Evolutionary conservation across 257 asterid genomes (phyloP).

Genomic region (Solanum dulcamara): DNA sequence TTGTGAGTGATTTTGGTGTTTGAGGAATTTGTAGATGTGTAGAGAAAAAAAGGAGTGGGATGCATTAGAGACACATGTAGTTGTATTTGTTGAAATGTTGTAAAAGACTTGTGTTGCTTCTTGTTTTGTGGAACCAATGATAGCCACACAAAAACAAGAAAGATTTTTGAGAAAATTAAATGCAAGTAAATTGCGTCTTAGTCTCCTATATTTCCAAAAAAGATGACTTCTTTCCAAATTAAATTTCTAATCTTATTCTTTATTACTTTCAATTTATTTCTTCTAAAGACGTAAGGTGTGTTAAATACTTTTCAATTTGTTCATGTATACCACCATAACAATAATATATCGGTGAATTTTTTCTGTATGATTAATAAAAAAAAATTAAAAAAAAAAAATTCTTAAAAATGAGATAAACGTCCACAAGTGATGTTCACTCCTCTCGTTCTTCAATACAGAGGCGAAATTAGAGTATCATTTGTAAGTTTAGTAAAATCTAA

Average conservation of each 20-base stretch:
- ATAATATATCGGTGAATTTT: too few relatives aligned
- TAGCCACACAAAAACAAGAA: constrained; percentile 5
- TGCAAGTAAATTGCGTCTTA: background rate
- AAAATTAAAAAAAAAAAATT: too few relatives aligned
- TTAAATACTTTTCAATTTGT: too few relatives aligned
- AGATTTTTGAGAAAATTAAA: background rate
- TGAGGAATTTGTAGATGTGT: background rate
- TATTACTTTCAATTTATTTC: too few relatives aligned
- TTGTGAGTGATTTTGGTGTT: background rate
- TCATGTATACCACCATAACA: too few relatives aligned
- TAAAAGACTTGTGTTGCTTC: background rate
- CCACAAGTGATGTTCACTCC: background rate
- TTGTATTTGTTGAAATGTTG: background rate
- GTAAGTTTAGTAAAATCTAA: too few relatives aligned
- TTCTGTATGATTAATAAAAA: too few relatives aligned
- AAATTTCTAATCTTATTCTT: too few relatives aligned
- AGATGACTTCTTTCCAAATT: background rate
- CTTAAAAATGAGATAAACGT: too few relatives aligned
- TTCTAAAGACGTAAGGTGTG: too few relatives aligned
- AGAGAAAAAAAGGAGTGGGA: background rate
- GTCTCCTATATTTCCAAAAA: background rate
- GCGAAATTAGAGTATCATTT: background rate
- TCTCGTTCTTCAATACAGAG: background rate
- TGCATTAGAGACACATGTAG: background rate
- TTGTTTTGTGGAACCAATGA: background rate